A percentile compares a stretch with the other conserved stretches of the same genome.
Conservation (phyloP, 2,329 filamentous ascomycete species). For the Monosporascus sp. region DNA sequence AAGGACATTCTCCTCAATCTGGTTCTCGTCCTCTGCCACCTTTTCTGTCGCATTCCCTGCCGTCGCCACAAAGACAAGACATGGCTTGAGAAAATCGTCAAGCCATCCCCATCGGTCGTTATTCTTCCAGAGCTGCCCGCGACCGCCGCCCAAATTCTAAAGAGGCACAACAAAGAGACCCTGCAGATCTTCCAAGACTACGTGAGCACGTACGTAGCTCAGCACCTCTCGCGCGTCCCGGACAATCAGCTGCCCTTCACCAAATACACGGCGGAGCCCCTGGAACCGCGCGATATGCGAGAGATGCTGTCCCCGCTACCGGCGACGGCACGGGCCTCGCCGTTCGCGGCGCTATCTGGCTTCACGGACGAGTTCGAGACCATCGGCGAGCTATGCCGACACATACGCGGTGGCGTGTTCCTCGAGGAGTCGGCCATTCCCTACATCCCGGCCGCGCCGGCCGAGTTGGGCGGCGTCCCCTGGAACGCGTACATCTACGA, state of each 20-base stretch:
- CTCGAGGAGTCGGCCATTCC: conserved; percentile 71
- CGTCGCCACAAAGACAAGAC: conserved; percentile 39
- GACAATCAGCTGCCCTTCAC: conserved; percentile 58
- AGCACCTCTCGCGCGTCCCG: conserved; percentile 47
- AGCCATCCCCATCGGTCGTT: conserved; percentile 57
- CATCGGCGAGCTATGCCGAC: conserved; percentile 63
- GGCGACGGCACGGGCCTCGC: conserved; percentile 51
- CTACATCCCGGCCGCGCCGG: conserved; percentile 55
- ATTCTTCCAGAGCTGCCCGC: conserved; percentile 59
- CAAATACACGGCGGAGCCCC: conserved; percentile 36
- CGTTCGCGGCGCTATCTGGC: conserved; percentile 68
- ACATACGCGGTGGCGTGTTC: conserved; percentile 63
- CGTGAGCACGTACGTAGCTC: conserved; percentile 61
- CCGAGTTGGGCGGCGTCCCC: conserved; percentile 42
- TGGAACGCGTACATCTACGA: conserved; percentile 68
- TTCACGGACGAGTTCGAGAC: conserved; percentile 57
- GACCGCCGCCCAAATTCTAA: conserved; percentile 50
- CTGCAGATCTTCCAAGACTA: conserved; percentile 63
- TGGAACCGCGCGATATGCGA: conserved; percentile 15
- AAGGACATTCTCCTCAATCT: conserved; percentile 50
- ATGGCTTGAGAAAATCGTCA: conserved; percentile 42
- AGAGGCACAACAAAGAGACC: conserved; percentile 59
- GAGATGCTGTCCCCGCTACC: conserved; percentile 26
- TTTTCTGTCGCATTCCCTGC: conserved; percentile 59
- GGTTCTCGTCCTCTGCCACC: conserved; percentile 63